Conservation (phyloP, 148 eudicot species). For the Euryodendron excelsum region DNA sequence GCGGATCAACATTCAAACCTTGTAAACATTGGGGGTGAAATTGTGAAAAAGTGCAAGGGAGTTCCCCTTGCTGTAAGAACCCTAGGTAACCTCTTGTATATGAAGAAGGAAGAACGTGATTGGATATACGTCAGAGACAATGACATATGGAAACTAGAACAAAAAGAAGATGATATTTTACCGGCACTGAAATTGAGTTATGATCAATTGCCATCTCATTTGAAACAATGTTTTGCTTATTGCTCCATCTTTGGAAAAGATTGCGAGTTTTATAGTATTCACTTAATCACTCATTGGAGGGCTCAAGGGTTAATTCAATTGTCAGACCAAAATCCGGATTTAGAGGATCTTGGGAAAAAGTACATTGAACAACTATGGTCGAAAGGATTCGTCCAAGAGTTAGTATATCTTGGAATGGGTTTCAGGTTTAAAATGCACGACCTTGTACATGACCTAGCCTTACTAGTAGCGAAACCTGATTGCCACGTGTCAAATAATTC, state of each 20-base stretch:
- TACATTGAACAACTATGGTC: constrained; percentile 1
- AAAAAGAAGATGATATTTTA: too few relatives aligned
- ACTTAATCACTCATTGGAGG: not conserved
- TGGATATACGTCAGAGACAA: not conserved
- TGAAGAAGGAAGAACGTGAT: too few relatives aligned
- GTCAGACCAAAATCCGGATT: not conserved
- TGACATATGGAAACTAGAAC: too few relatives aligned
- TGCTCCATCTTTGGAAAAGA: constrained; percentile 8
- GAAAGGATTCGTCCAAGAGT: constrained; percentile 2
- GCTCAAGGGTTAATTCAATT: not conserved
- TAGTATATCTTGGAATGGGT: not conserved
- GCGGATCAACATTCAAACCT: too few relatives aligned
- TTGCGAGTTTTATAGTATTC: not conserved
- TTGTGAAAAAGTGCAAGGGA: too few relatives aligned
- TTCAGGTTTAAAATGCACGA: not conserved
- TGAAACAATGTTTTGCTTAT: constrained; percentile 18
- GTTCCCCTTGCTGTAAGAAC: too few relatives aligned
- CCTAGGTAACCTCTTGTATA: too few relatives aligned
- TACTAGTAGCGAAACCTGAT: not conserved
- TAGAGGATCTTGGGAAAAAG: not conserved
- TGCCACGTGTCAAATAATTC: not conserved
- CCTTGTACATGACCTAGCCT: constrained; percentile 19
- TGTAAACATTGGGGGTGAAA: too few relatives aligned
- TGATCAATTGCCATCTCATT: not conserved
- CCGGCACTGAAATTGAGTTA: too few relatives aligned